Conservation (phyloP, 805 yeast species). For the Starmerella stigmatis region DNA sequence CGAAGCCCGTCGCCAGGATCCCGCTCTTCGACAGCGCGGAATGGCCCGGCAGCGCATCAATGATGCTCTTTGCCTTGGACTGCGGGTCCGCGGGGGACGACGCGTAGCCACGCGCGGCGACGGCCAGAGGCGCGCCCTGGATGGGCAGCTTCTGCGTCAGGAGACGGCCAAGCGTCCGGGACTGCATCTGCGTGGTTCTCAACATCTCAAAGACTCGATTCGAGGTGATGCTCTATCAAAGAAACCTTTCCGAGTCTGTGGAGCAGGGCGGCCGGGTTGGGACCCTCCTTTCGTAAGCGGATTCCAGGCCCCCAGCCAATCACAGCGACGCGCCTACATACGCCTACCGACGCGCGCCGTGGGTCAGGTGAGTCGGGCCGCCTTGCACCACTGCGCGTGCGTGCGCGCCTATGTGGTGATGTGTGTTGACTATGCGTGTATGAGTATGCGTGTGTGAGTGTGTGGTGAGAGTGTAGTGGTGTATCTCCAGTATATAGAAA, state of each 20-base stretch:
- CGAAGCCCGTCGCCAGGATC: constrained; percentile 85
- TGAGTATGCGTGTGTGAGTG: no score
- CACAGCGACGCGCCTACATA: not conserved
- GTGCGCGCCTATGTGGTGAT: no score
- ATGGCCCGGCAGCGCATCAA: constrained; percentile 90
- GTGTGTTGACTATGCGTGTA: no score
- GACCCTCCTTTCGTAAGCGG: not conserved
- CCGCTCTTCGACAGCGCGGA: constrained; percentile 84
- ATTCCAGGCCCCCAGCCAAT: not conserved
- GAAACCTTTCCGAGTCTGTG: constrained; percentile 6
- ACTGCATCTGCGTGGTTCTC: constrained; percentile 16
- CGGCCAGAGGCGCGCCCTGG: constrained; percentile 10
- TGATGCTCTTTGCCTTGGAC: constrained; percentile 61
- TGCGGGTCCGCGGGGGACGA: constrained; percentile 37
- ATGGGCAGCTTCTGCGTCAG: constrained; percentile 3
- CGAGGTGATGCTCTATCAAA: constrained; percentile 1
- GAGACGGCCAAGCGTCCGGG: constrained; percentile 20
- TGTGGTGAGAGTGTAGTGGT: no score
- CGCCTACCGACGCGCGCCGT: not conserved
- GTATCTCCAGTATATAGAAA: no score
- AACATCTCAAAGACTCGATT: constrained; percentile 11
- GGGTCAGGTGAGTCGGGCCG: no score
- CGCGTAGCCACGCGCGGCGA: constrained; percentile 28
- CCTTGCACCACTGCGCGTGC: no score
- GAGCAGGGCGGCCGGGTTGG: constrained; percentile 2